Percentiles rank a stretch among this genome's conserved stretches.
phyloP scores from a whole-genome alignment of 352 stramenopile species.

The Peronosclerospora sorghi region DNA sequence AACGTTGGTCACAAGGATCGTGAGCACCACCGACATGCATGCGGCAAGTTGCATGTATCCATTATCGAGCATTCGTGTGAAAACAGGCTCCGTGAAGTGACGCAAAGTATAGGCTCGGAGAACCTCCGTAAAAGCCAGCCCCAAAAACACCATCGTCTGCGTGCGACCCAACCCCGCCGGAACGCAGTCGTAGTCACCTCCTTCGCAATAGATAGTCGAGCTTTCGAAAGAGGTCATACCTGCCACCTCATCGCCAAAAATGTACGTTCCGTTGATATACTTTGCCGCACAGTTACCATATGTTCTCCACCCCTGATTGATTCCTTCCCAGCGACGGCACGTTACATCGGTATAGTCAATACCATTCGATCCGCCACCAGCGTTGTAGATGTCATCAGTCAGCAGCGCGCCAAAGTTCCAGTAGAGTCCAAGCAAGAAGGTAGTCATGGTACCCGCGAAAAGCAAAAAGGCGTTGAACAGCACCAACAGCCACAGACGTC shows the following conservation, averaged over 20 bases:
- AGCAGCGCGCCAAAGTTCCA: constrained; percentile 57
- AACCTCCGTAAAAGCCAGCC: constrained; percentile 59
- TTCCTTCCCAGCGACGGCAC: constrained; percentile 40
- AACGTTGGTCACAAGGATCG: constrained; percentile 38
- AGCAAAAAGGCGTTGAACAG: constrained; percentile 48
- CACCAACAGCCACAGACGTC: constrained; percentile 55
- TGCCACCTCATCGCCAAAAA: constrained; percentile 35
- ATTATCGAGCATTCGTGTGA: constrained; percentile 52
- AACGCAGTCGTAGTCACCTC: constrained; percentile 48
- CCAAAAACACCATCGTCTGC: constrained; percentile 70
- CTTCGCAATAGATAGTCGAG: constrained; percentile 35
- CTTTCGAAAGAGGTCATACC: constrained; percentile 24
- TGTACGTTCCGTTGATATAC: constrained; percentile 29
- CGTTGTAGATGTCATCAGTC: constrained; percentile 37
- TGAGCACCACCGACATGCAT: constrained; percentile 41
- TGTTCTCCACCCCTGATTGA: constrained; percentile 33
- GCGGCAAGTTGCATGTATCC: constrained; percentile 50
- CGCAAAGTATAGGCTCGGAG: constrained; percentile 68
- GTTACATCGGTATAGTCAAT: constrained; percentile 49
- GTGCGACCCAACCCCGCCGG: constrained; percentile 42
- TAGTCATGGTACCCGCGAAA: constrained; percentile 25
- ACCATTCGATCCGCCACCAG: constrained; percentile 26
- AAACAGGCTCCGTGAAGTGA: constrained; percentile 57
- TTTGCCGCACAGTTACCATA: constrained; percentile 45
- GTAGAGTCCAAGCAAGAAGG: constrained; percentile 52